Percentiles rank a stretch among this genome's conserved stretches.
These are phyloP conservation scores for Penicillium crustosum DNA, from an alignment of 2,329 filamentous ascomycete species.

Conservation along the genomic window DNA sequence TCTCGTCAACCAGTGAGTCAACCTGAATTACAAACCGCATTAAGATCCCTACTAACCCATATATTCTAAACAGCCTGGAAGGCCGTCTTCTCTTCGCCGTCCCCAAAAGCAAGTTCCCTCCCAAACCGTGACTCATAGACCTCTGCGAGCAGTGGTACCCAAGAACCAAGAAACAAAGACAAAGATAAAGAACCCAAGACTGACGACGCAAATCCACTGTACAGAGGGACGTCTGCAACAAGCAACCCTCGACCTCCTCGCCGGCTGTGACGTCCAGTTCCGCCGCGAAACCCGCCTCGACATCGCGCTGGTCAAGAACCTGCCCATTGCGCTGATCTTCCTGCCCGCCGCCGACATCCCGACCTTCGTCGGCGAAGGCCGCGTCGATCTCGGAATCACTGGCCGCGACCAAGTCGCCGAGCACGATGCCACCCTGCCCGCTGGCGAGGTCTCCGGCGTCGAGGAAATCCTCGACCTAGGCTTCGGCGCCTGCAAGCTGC, in stretches of 20 bases:
- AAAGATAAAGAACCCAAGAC: slow-evolving; percentile 5
- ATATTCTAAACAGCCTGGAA: slow-evolving; percentile 66
- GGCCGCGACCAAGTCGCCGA: slow-evolving; percentile 90
- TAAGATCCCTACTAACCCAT: slow-evolving; percentile 16
- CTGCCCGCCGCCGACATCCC: slow-evolving; percentile 96
- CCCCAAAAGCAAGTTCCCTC: slow-evolving; percentile 79
- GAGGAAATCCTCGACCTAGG: slow-evolving; percentile 87
- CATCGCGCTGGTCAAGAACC: slow-evolving; percentile 96
- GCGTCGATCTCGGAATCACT: slow-evolving; percentile 91
- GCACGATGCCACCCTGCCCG: slow-evolving; percentile 64
- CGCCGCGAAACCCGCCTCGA: slow-evolving; percentile 91
- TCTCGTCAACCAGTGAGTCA: slow-evolving; percentile 61
- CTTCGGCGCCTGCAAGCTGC: slow-evolving; percentile 87
- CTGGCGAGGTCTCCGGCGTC: slow-evolving; percentile 57
- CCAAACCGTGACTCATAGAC: slow-evolving; percentile 21
- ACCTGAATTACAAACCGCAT: slow-evolving; percentile 7
- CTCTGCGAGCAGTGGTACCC: slow-evolving; percentile 11
- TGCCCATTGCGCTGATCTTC: slow-evolving; percentile 92
- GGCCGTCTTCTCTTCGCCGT: slow-evolving; percentile 93
- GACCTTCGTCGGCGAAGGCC: slow-evolving; percentile 92
- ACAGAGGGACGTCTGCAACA: slow-evolving; percentile 90
- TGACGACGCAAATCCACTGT: slow-evolving; percentile 20
- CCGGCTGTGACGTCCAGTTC: slow-evolving; percentile 95
- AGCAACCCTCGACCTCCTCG: slow-evolving; percentile 82
- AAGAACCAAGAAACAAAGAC: slow-evolving; percentile 4